Conservation (phyloP, 768 basidiomycete species). For the Tremella mesenterica region DNA sequence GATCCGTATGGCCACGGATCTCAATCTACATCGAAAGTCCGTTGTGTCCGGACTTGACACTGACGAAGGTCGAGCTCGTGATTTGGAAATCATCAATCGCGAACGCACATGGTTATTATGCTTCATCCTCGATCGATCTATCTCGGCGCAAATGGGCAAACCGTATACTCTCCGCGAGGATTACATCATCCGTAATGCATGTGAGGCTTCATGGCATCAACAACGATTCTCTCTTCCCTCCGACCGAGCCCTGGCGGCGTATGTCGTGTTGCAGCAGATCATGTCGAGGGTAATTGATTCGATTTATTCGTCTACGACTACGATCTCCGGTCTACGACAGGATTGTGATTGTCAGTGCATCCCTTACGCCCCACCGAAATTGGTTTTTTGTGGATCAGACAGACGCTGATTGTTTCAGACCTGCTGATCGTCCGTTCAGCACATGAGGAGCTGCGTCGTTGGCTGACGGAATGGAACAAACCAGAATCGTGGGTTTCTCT, state of each 20-base stretch:
- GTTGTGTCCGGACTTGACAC: constrained; percentile 58
- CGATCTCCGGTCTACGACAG: constrained; percentile 70
- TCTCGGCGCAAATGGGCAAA: constrained; percentile 93
- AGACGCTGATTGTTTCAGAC: constrained; percentile 22
- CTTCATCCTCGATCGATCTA: constrained; percentile 81
- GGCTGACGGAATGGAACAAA: constrained; percentile 34
- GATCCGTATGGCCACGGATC: constrained; percentile 81
- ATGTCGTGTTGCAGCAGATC: constrained; percentile 83
- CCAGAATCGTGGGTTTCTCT: constrained; percentile 14
- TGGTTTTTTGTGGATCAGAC: constrained; percentile 42
- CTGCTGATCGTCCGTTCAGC: constrained; percentile 39
- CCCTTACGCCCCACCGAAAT: constrained; percentile 58
- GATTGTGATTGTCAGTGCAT: constrained; percentile 64
- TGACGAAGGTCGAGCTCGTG: constrained; percentile 69
- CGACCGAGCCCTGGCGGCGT: constrained; percentile 64
- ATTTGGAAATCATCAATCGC: constrained; percentile 68
- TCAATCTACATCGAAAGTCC: constrained; percentile 88
- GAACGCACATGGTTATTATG: constrained; percentile 90
- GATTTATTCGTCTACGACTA: constrained; percentile 65
- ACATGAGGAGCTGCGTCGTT: constrained; percentile 36
- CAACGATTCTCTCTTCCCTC: constrained; percentile 57
- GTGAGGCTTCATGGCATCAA: constrained; percentile 61
- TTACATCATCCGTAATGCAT: constrained; percentile 70
- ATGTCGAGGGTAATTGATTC: constrained; percentile 81
- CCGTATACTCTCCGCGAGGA: constrained; percentile 88